These are phyloP conservation scores for Lepiota venenata DNA, from an alignment of 768 basidiomycete genomes.

Conservation along the genomic window DNA sequence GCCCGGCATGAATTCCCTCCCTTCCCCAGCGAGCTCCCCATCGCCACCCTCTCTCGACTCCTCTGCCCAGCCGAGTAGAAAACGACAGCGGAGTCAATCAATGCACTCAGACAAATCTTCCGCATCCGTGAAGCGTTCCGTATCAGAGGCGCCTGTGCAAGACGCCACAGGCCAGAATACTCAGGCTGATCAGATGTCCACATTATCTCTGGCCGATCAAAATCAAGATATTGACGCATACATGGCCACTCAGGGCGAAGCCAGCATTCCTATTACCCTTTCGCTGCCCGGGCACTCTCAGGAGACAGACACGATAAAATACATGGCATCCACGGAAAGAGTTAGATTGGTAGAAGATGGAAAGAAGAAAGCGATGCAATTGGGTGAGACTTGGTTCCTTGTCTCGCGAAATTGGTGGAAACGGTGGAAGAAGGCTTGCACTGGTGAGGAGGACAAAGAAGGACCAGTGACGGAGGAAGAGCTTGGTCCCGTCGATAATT, in stretches of 20 bases:
- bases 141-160: constrained; percentile 59
- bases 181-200: constrained; percentile 38
- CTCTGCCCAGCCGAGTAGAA: constrained; percentile 44
- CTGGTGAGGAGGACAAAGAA: constrained; percentile 66
- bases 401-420: constrained; percentile 70
- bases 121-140: constrained; percentile 77
- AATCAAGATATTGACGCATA: constrained; percentile 64
- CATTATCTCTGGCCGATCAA: constrained; percentile 38
- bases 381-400: constrained; percentile 79
- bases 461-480: constrained; percentile 57
- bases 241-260: constrained; percentile 58
- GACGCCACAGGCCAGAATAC: constrained; percentile 36
- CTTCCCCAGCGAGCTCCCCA: constrained; percentile 45
- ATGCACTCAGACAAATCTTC: constrained; percentile 71
- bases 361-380: constrained; percentile 46
- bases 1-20: constrained; percentile 40
- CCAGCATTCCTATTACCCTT: constrained; percentile 27
- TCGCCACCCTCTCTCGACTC: constrained; percentile 36
- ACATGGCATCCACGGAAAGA: constrained; percentile 42
- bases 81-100: constrained; percentile 72
- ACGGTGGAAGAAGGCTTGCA: constrained; percentile 71
- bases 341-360: constrained; percentile 45
- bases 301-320: constrained; percentile 17
- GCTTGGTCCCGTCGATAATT: constrained; percentile 76
- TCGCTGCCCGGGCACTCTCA: constrained; percentile 16